Percentiles rank a stretch among this genome's conserved stretches.
Evolutionary conservation across 768 basidiomycete genomes (phyloP).

Genomic region (Lyophyllum atratum): DNA sequence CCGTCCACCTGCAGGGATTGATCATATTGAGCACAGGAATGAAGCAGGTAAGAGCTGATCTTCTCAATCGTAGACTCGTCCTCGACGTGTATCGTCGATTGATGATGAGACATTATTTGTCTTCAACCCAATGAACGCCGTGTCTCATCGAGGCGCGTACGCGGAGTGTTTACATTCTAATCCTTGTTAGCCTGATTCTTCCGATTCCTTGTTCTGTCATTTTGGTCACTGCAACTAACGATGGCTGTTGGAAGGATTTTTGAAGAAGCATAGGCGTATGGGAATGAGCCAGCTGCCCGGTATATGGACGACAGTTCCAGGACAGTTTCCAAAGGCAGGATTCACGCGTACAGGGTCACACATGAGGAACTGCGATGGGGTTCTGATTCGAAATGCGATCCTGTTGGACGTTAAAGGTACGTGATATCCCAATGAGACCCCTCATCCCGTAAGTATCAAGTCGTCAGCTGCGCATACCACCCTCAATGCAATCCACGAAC

Average conservation of each 20-base stretch:
- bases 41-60: neutral
- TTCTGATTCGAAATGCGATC: neutral
- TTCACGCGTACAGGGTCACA: no score
- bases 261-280: no score
- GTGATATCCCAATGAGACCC: conserved; percentile 10
- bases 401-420: neutral
- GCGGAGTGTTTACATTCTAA: neutral
- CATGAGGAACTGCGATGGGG: no score
- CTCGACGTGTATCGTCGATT: neutral
- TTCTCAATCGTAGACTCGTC: neutral
- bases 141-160: neutral
- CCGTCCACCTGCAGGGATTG: neutral
- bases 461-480: neutral
- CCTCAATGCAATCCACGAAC: conserved; percentile 13
- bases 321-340: no score
- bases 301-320: no score
- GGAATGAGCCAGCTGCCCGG: no score
- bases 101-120: neutral
- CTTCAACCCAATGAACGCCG: neutral
- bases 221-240: neutral
- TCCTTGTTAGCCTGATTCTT: neutral
- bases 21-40: neutral
- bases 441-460: neutral
- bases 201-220: neutral
- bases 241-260: no score